Conservation (phyloP, 176 grass and related monocot species). For the Dendrocalamus sinicus region DNA sequence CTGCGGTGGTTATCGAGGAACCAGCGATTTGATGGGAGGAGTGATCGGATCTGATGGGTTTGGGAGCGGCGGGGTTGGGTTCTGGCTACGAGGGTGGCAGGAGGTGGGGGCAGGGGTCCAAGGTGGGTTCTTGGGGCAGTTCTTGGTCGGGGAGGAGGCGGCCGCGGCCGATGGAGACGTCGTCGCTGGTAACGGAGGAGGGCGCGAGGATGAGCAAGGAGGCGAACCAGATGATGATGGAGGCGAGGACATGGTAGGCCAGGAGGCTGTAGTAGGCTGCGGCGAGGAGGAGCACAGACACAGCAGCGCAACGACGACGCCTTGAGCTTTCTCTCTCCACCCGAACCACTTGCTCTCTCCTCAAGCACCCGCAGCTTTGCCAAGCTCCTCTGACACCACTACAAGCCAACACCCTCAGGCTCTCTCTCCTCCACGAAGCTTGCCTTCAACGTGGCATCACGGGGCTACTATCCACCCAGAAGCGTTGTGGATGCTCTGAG, state of each 20-base stretch:
- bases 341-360: too few relatives aligned
- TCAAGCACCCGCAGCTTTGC: too few relatives aligned
- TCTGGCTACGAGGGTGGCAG: slow-evolving; percentile 46
- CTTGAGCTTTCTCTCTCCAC: too few relatives aligned
- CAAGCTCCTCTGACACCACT: too few relatives aligned
- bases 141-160: slow-evolving; percentile 46
- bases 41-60: slow-evolving; percentile 45
- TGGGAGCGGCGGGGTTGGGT: slow-evolving; percentile 26
- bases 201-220: slow-evolving; percentile 73
- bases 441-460: too few relatives aligned
- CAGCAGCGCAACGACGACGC: slow-evolving; percentile 42
- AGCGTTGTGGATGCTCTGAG: too few relatives aligned
- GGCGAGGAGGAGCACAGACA: slow-evolving; percentile 49
- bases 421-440: too few relatives aligned
- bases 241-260: slow-evolving; percentile 47
- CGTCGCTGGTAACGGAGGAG: slow-evolving; percentile 57
- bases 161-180: slow-evolving; percentile 66
- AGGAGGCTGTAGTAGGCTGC: slow-evolving; percentile 53
- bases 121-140: background rate
- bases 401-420: too few relatives aligned
- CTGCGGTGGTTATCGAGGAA: background rate
- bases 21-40: slow-evolving; percentile 5
- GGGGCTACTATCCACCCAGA: too few relatives aligned
- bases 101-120: slow-evolving; percentile 31
- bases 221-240: slow-evolving; percentile 63